A percentile compares a stretch with the other conserved stretches of the same genome.
phyloP scores from a whole-genome alignment of 2,329 filamentous ascomycete genomes.

The Torrubiellomyces zombiae region DNA sequence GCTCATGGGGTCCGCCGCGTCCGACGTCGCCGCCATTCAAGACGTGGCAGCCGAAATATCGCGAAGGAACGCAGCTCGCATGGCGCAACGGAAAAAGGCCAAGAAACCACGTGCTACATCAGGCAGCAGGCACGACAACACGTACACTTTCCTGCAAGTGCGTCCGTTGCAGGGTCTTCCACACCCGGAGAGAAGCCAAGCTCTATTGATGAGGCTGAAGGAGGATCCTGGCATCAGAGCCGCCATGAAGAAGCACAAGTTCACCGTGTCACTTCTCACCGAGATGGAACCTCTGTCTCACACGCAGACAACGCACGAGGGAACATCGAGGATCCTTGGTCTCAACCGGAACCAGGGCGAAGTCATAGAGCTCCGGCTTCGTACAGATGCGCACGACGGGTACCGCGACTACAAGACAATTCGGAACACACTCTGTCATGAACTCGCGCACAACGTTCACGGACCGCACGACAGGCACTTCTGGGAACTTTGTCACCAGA shows the following conservation, averaged over 20 bases:
- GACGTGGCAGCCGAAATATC: conserved; percentile 30
- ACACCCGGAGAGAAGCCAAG: conserved; percentile 50
- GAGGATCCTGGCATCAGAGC: conserved; percentile 73
- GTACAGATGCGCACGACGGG: conserved; percentile 90
- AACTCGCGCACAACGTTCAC: conserved; percentile 84
- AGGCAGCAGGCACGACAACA: conserved; percentile 30
- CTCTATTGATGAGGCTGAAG: conserved; percentile 59
- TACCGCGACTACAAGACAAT: conserved; percentile 89
- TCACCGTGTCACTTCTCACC: conserved; percentile 70
- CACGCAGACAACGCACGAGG: conserved; percentile 54
- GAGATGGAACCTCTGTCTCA: conserved; percentile 88
- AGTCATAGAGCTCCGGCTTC: conserved; percentile 73
- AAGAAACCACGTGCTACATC: conserved; percentile 6
- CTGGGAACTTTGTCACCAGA: conserved; percentile 75
- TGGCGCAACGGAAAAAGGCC: conserved; percentile 13
- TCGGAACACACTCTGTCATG: conserved; percentile 82
- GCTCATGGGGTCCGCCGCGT: conserved; percentile 45
- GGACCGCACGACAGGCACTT: conserved; percentile 72
- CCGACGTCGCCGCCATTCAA: conserved; percentile 40
- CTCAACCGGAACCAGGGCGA: conserved; percentile 78
- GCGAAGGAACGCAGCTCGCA: conserved; percentile 25
- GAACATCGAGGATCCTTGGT: conserved; percentile 60
- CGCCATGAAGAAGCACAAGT: conserved; percentile 71
- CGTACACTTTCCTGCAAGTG: conserved; percentile 69
- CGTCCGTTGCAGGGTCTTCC: conserved; percentile 64